These are phyloP conservation scores for Cicer arietinum DNA, from an alignment of 306 rosid genomes.

Conservation along the genomic window DNA sequence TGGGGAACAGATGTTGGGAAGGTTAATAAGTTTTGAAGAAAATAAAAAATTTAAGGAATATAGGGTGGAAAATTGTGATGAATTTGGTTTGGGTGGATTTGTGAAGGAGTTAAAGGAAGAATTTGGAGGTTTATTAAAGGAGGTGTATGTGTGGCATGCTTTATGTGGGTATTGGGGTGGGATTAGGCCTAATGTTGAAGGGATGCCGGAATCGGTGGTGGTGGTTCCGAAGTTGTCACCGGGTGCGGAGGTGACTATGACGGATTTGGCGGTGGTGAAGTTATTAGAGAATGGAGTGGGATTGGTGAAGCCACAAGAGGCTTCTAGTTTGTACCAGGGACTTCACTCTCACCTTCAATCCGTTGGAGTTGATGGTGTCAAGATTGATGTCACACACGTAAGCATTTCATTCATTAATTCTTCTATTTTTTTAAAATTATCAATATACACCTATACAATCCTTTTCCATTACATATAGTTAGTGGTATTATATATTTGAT, in stretches of 20 bases:
- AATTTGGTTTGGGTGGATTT: slow-evolving; percentile 62
- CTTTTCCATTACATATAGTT: too few species aligned
- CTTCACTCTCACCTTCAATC: slow-evolving; percentile 63
- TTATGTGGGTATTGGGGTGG: slow-evolving; percentile 87
- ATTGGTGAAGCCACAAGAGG: slow-evolving; percentile 61
- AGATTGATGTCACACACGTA: slow-evolving; percentile 78
- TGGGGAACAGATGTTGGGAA: slow-evolving; percentile 67
- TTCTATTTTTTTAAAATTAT: too few species aligned
- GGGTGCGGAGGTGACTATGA: slow-evolving; percentile 59
- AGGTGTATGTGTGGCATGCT: slow-evolving; percentile 83
- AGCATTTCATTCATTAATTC: background rate
- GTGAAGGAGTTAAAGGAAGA: slow-evolving; percentile 68
- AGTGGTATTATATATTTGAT: too few species aligned
- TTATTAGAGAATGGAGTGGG: slow-evolving; percentile 61
- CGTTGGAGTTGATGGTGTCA: slow-evolving; percentile 71
- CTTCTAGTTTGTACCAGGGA: slow-evolving; percentile 56
- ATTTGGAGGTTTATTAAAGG: slow-evolving; percentile 53
- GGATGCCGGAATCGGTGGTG: slow-evolving; percentile 58
- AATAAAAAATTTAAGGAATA: slow-evolving; percentile 63
- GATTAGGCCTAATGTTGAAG: slow-evolving; percentile 50
- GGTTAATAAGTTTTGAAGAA: slow-evolving; percentile 60
- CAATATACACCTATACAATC: too few species aligned
- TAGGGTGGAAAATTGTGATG: background rate
- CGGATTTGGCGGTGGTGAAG: slow-evolving; percentile 70
- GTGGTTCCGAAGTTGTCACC: slow-evolving; percentile 47